Evolutionary conservation across 108 stramenopile genomes (phyloP).

Genomic region (Pseudonitzschia delicatissima): DNA sequence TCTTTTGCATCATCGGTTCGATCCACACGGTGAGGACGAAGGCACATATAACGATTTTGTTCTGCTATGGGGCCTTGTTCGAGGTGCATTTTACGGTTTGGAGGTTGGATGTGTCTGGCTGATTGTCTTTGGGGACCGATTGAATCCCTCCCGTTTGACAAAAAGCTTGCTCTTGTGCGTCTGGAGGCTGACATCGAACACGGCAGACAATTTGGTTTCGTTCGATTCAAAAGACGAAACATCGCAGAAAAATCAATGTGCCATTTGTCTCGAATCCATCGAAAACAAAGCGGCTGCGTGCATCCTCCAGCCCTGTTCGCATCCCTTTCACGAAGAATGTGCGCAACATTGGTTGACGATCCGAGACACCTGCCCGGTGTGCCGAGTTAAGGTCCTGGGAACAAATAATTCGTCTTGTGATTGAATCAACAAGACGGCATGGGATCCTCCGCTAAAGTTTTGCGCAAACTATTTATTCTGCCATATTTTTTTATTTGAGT

Average conservation of each 20-base stretch:
- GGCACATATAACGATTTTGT: not conserved
- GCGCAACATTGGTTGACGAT: conserved; percentile 5
- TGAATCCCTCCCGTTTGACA: not conserved
- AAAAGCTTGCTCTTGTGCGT: not conserved
- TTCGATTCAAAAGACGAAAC: not conserved
- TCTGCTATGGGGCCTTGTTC: conserved; percentile 6
- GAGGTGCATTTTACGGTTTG: not conserved
- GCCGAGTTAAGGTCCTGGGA: not conserved
- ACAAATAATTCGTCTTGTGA: too few species aligned
- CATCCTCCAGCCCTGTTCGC: conserved; percentile 2
- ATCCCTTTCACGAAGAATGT: conserved; percentile 6
- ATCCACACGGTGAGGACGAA: not conserved
- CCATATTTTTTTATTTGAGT: too few species aligned
- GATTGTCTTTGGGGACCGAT: not conserved
- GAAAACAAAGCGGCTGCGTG: not conserved
- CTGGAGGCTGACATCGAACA: conserved; percentile 1
- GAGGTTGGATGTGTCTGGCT: conserved; percentile 11
- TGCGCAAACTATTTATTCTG: too few species aligned
- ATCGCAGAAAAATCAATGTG: not conserved
- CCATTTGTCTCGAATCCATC: not conserved
- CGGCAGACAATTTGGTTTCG: not conserved
- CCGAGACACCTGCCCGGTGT: conserved; percentile 4
- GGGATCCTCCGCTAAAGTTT: too few species aligned
- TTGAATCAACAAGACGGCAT: too few species aligned
- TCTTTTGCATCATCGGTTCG: not conserved